These are phyloP conservation scores for Nicotiana undulata DNA, from an alignment of 257 asterid species.

Conservation along the genomic window DNA sequence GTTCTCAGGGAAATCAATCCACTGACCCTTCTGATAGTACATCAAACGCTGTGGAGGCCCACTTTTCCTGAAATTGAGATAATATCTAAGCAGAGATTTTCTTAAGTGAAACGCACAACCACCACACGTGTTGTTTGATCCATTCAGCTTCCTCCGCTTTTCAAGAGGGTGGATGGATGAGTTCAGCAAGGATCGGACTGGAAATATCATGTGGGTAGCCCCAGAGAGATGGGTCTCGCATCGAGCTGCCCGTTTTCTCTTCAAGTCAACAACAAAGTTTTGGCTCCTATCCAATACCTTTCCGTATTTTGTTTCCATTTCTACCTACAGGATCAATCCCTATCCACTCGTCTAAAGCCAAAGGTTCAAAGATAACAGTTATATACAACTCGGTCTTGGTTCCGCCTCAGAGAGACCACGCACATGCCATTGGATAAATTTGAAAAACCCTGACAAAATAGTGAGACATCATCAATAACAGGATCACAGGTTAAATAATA, in stretches of 20 bases:
- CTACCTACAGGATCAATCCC: slow-evolving; percentile 48
- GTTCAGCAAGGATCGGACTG: slow-evolving; percentile 26
- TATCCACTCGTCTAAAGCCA: slow-evolving; percentile 31
- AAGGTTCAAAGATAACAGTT: slow-evolving; percentile 27
- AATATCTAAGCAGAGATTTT: slow-evolving; percentile 32
- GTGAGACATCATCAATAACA: neutral
- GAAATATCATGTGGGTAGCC: slow-evolving; percentile 28
- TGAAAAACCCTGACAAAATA: slow-evolving; percentile 30
- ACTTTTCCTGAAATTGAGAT: slow-evolving; percentile 54
- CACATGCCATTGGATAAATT: slow-evolving; percentile 28
- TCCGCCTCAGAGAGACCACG: slow-evolving; percentile 33
- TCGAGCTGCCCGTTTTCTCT: slow-evolving; percentile 49
- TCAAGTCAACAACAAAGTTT: slow-evolving; percentile 37
- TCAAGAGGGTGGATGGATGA: slow-evolving; percentile 24
- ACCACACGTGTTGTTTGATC: slow-evolving; percentile 14
- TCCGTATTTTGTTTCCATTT: slow-evolving; percentile 55
- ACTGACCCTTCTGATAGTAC: slow-evolving; percentile 55
- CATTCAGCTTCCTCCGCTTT: slow-evolving; percentile 56
- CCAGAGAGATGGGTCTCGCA: slow-evolving; percentile 30
- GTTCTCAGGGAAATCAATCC: slow-evolving; percentile 70
- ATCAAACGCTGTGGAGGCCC: slow-evolving; percentile 59
- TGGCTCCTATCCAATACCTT: slow-evolving; percentile 73
- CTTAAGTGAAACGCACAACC: slow-evolving; percentile 23
- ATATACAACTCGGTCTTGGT: slow-evolving; percentile 20
- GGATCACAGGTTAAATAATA: neutral